These are phyloP conservation scores for Lupinus albus DNA, from an alignment of 306 rosid genomes.

Conservation along the genomic window DNA sequence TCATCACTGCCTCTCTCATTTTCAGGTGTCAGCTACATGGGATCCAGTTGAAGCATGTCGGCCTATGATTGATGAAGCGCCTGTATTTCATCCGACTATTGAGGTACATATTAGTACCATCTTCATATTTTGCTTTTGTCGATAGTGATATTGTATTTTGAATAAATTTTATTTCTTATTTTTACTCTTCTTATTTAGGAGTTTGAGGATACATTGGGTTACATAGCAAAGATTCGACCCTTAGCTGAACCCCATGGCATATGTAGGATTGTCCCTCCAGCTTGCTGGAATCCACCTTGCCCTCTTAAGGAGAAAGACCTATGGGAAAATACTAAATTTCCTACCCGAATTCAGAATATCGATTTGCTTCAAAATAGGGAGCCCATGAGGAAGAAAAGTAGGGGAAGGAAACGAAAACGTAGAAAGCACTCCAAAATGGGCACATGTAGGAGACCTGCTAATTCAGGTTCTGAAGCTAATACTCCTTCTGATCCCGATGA, in stretches of 20 bases:
- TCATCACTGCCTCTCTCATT: constrained; percentile 5
- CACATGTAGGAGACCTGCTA: constrained; percentile 52
- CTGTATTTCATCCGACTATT: constrained; percentile 77
- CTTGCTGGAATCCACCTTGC: constrained; percentile 87
- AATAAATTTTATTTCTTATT: constrained; percentile 26
- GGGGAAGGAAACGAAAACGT: constrained; percentile 77
- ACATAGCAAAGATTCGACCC: constrained; percentile 81
- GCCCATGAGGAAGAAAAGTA: constrained; percentile 85
- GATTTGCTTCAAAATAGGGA: constrained; percentile 97
- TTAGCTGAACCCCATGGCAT: constrained; percentile 82
- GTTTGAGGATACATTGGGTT: constrained; percentile 80
- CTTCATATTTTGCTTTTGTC: constrained; percentile 12
- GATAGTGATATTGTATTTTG: constrained; percentile 16
- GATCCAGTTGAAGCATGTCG: constrained; percentile 70
- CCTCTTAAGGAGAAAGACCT: constrained; percentile 75
- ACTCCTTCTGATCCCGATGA: constrained; percentile 60
- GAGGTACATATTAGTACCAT: constrained; percentile 56
- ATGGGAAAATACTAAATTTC: constrained; percentile 78
- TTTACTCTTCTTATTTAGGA: constrained; percentile 56
- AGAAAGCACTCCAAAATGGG: constrained; percentile 64
- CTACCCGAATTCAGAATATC: constrained; percentile 85
- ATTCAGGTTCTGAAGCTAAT: constrained; percentile 57
- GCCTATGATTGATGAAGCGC: constrained; percentile 81
- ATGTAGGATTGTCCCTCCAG: constrained; percentile 96
- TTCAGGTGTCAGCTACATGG: constrained; percentile 82